phyloP scores from a whole-genome alignment of 495 filamentous ascomycete species.

The Aspergillus ellipticus region DNA sequence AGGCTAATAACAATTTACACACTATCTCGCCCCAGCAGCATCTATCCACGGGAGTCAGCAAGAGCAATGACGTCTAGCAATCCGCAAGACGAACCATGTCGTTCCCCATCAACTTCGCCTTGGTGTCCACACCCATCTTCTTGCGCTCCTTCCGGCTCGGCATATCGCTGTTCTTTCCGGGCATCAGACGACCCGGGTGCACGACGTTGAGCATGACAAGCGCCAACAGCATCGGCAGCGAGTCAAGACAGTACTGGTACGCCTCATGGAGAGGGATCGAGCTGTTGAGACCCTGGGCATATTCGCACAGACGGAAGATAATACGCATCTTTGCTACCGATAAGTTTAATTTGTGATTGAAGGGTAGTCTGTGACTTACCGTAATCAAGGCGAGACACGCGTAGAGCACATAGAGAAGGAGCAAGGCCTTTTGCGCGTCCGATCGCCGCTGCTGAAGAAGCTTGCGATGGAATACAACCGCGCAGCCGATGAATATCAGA shows the following conservation, averaged over 20 bases:
- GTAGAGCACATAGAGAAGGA: constrained; percentile 40
- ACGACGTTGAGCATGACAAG: constrained; percentile 43
- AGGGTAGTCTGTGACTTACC: too few species aligned
- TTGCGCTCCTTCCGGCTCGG: constrained; percentile 18
- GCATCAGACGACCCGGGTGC: constrained; percentile 51
- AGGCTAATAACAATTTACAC: too few species aligned
- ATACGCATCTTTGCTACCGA: constrained; percentile 46
- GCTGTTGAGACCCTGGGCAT: constrained; percentile 31
- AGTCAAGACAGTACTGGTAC: constrained; percentile 54
- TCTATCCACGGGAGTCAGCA: too few species aligned
- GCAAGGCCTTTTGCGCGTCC: constrained; percentile 16
- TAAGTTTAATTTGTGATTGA: too few species aligned
- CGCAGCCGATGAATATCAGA: constrained; percentile 38
- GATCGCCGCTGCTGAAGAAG: constrained; percentile 7
- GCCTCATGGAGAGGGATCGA: constrained; percentile 43
- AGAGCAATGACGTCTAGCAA: too few species aligned
- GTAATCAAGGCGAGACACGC: constrained; percentile 39
- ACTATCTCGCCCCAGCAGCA: too few species aligned
- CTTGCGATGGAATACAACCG: constrained; percentile 39
- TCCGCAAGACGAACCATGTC: not conserved
- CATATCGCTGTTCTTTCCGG: constrained; percentile 35
- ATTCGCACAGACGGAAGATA: constrained; percentile 57
- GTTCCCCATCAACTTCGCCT: not conserved
- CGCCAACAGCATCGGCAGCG: constrained; percentile 52
- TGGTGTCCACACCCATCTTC: not conserved